phyloP scores from a whole-genome alignment of 208 protist species.

The Strigomonas culicis region DNA sequence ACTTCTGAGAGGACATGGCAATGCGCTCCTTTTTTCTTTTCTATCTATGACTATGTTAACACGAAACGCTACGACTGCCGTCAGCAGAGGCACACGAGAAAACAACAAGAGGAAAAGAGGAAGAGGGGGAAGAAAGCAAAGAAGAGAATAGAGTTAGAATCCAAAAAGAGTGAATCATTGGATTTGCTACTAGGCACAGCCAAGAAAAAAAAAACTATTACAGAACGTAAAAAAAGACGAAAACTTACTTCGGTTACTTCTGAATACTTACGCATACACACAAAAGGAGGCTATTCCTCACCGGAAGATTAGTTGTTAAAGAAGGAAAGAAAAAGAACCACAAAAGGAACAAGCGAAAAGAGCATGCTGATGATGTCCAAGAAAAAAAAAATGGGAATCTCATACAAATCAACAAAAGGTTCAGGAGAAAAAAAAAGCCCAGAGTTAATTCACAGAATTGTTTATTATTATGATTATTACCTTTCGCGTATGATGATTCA shows the following conservation, averaged over 20 bases:
- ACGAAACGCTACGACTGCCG: too few relatives aligned
- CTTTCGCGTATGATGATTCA: too few relatives aligned
- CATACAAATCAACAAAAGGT: neutral
- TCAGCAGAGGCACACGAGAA: neutral
- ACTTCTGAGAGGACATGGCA: neutral
- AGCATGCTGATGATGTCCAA: neutral
- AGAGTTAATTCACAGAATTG: neutral
- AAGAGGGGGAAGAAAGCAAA: neutral
- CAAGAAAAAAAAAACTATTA: neutral
- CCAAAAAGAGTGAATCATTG: neutral
- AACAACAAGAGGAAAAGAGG: neutral
- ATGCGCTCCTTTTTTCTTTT: neutral
- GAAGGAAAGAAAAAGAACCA: neutral
- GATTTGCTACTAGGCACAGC: neutral
- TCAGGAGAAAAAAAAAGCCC: slow-evolving; percentile 11
- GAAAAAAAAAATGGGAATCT: neutral
- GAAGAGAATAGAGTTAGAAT: neutral
- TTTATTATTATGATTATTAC: too few relatives aligned
- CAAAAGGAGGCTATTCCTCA: neutral
- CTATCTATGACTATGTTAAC: neutral
- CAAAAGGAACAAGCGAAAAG: neutral
- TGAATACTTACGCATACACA: too few relatives aligned
- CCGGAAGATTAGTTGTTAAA: neutral
- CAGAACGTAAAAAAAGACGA: neutral
- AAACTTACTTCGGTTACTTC: neutral